Conservation (phyloP, 345 rosid species). For the Rhodamnia argentea region DNA sequence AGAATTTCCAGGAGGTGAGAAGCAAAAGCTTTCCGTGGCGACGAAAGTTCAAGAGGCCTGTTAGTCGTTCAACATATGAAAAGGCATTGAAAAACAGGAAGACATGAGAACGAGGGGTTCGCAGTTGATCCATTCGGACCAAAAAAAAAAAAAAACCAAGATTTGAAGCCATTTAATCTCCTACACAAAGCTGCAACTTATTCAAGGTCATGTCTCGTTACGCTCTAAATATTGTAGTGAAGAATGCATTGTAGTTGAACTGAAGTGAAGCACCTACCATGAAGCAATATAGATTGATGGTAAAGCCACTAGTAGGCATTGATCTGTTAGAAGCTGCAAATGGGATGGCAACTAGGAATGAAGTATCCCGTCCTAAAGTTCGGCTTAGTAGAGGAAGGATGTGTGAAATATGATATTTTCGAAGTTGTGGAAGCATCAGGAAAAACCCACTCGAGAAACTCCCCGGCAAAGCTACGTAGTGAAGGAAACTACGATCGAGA, state of each 20-base stretch:
- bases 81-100: not conserved
- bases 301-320: not conserved
- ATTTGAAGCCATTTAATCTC: not conserved
- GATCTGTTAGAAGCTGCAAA: not conserved
- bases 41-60: not conserved
- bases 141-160: not conserved
- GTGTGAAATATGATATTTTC: not conserved
- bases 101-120: not conserved
- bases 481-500: not conserved
- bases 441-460: not conserved
- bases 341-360: not conserved
- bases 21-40: not conserved
- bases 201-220: not conserved
- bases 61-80: not conserved
- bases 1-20: not conserved
- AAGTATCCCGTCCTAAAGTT: not conserved
- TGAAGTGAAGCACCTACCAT: not conserved
- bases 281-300: not conserved
- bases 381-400: not conserved
- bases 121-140: not conserved
- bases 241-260: not conserved
- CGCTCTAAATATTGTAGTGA: not conserved
- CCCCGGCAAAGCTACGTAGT: not conserved
- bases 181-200: not conserved
- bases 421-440: not conserved